These are phyloP conservation scores for Globisporangium emineosum DNA, from an alignment of 352 stramenopile genomes.

Conservation along the genomic window DNA sequence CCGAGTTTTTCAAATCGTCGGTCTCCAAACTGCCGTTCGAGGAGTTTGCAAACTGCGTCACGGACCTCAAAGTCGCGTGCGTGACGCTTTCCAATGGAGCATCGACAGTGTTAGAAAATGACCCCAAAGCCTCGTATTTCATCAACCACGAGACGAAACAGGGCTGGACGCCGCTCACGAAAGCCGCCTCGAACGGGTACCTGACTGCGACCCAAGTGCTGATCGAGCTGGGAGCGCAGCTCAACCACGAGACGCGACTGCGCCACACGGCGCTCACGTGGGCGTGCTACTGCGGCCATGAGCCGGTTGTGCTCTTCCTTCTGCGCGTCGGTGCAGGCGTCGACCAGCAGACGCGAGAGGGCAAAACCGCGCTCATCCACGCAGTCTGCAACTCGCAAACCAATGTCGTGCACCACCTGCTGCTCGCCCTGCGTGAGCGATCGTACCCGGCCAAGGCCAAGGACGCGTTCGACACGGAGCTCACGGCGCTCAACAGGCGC, in stretches of 20 bases:
- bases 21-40: conserved; percentile 16
- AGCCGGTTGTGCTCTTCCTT: conserved; percentile 48
- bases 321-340: conserved; percentile 38
- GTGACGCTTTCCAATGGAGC: neutral
- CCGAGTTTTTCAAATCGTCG: conserved; percentile 29
- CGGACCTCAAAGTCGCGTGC: conserved; percentile 20
- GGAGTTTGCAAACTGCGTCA: conserved; percentile 22
- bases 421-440: conserved; percentile 37
- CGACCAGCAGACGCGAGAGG: conserved; percentile 42
- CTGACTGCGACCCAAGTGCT: conserved; percentile 33
- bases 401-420: conserved; percentile 53
- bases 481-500: conserved; percentile 16
- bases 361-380: conserved; percentile 70
- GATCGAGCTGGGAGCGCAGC: conserved; percentile 36
- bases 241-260: conserved; percentile 52
- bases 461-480: conserved; percentile 19
- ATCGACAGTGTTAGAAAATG: neutral
- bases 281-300: conserved; percentile 73
- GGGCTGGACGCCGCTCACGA: conserved; percentile 70
- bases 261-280: conserved; percentile 72
- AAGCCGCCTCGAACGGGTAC: conserved; percentile 55
- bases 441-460: conserved; percentile 28
- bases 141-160: conserved; percentile 52
- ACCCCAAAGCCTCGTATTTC: conserved; percentile 26
- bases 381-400: conserved; percentile 50